Percentiles rank a stretch among this genome's conserved stretches.
These are phyloP conservation scores for Nakazawaea wyomingensis DNA, from an alignment of 805 yeast genomes.

Conservation along the genomic window DNA sequence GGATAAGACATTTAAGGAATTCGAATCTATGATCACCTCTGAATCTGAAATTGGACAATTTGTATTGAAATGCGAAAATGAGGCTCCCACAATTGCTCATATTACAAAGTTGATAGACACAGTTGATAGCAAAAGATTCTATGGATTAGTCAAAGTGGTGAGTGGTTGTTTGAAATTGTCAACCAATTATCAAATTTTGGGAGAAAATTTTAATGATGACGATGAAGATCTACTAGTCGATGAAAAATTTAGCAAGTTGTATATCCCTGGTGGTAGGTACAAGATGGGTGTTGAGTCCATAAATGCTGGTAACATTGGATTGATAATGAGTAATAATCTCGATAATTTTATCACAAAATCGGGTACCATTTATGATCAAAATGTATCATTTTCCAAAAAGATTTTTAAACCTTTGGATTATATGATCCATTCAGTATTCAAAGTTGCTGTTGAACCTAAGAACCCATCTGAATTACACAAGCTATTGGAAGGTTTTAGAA, in stretches of 20 bases:
- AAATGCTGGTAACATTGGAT: slow-evolving; percentile 61
- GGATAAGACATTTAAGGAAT: slow-evolving; percentile 15
- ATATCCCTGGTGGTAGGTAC: slow-evolving; percentile 68
- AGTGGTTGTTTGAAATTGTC: slow-evolving; percentile 54
- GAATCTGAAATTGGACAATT: slow-evolving; percentile 16
- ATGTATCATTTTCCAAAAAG: neutral
- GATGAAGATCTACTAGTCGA: slow-evolving; percentile 45
- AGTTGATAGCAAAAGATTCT: slow-evolving; percentile 44
- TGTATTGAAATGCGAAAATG: slow-evolving; percentile 28
- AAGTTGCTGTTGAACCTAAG: slow-evolving; percentile 78
- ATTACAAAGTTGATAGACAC: slow-evolving; percentile 55
- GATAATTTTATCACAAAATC: slow-evolving; percentile 50
- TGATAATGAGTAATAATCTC: slow-evolving; percentile 55
- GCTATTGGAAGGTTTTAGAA: slow-evolving; percentile 64
- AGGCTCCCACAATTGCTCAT: slow-evolving; percentile 45
- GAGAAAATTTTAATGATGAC: slow-evolving; percentile 46
- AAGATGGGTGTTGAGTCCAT: slow-evolving; percentile 48
- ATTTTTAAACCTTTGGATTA: slow-evolving; percentile 39
- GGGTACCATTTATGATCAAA: slow-evolving; percentile 42
- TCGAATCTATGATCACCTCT: slow-evolving; percentile 10
- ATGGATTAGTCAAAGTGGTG: slow-evolving; percentile 56
- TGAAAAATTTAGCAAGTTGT: slow-evolving; percentile 37
- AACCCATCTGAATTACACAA: slow-evolving; percentile 75
- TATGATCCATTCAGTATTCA: slow-evolving; percentile 56
- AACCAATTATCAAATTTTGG: slow-evolving; percentile 46